phyloP scores from a whole-genome alignment of 768 basidiomycete species.

The Xerocomellus chrysenteron region DNA sequence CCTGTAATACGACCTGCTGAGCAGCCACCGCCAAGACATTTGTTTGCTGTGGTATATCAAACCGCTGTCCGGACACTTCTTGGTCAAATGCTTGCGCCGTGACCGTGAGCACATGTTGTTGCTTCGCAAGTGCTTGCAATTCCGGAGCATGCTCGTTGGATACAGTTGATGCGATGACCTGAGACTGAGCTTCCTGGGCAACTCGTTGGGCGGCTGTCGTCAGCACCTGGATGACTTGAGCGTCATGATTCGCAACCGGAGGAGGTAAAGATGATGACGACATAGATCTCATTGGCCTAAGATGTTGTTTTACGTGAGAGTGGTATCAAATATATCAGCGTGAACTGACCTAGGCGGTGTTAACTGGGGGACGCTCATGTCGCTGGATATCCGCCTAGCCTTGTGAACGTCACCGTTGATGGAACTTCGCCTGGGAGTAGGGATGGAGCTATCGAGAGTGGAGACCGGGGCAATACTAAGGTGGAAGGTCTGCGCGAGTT shows the following conservation, averaged over 20 bases:
- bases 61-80: slow-evolving; percentile 56
- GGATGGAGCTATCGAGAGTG: slow-evolving; percentile 44
- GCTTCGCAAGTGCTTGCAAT: slow-evolving; percentile 71
- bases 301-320: slow-evolving; percentile 6
- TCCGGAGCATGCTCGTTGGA: slow-evolving; percentile 47
- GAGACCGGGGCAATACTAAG: slow-evolving; percentile 71
- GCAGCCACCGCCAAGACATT: slow-evolving; percentile 71
- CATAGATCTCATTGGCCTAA: slow-evolving; percentile 34
- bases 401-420: slow-evolving; percentile 43
- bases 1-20: slow-evolving; percentile 78
- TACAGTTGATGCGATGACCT: slow-evolving; percentile 53
- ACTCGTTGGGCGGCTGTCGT: slow-evolving; percentile 77
- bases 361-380: slow-evolving; percentile 36
- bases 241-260: slow-evolving; percentile 49
- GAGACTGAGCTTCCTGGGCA: slow-evolving; percentile 69
- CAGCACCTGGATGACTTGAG: slow-evolving; percentile 74
- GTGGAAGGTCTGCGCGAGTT: slow-evolving; percentile 63
- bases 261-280: slow-evolving; percentile 31
- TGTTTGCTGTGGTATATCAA: slow-evolving; percentile 46
- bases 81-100: slow-evolving; percentile 76
- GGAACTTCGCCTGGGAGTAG: slow-evolving; percentile 47
- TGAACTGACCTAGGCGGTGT: slow-evolving; percentile 30
- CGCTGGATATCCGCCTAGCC: slow-evolving; percentile 42
- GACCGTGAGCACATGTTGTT: slow-evolving; percentile 73
- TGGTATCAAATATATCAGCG: neutral